Base-by-base conservation (phyloP, 805 yeast genomes). In the Naumovozyma castellii region DNA sequence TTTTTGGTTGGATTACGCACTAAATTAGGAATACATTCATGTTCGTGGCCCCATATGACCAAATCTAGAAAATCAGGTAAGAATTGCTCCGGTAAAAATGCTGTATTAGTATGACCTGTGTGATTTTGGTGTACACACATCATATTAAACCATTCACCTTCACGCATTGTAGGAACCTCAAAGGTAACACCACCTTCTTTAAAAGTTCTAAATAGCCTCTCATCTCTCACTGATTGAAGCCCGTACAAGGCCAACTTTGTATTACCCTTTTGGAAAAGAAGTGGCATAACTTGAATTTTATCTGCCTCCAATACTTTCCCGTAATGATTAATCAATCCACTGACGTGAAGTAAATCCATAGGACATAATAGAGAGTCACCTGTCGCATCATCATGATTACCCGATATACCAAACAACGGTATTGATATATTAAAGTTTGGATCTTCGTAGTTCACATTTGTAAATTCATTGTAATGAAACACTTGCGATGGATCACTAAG, bases 41-140 rank as follows among this genome's bases (percentile, higher is more conserved):
- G 98, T 57, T 92, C 98, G 60, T 92, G 98, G 14, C 98, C 98
- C 98, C 98, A 92, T 2, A 88, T 64, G 0, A 92, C 79, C 41
- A 90, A 67, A 54, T 92, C 87, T 35, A 92, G 53, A 55, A 88
- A 87, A 6, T 71, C 66, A 0, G 97, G 98, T 18, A 92, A 63
- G 49, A 84, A 82, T 39, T 69, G 71, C 47, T 88, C 97, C 4
- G 97, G 97, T 3, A 92, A 66, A 47, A 82, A 82, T 3, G 85
- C 78, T 0, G 94, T 84, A 34, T 77, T 76, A 1, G 94, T 75
- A 51, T 88, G 88, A 4, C 81, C 76, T 2, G 78, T 72, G 55
- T 84, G 96, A 61, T 92, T 92, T 61, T 92, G 98, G 60, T 92
- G 98, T 6, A 92, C 81, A 36, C 85, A 79, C 69, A 92, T 71